Base-by-base conservation (phyloP, 2,329 filamentous ascomycete species). In the Colletotrichum siamense region DNA sequence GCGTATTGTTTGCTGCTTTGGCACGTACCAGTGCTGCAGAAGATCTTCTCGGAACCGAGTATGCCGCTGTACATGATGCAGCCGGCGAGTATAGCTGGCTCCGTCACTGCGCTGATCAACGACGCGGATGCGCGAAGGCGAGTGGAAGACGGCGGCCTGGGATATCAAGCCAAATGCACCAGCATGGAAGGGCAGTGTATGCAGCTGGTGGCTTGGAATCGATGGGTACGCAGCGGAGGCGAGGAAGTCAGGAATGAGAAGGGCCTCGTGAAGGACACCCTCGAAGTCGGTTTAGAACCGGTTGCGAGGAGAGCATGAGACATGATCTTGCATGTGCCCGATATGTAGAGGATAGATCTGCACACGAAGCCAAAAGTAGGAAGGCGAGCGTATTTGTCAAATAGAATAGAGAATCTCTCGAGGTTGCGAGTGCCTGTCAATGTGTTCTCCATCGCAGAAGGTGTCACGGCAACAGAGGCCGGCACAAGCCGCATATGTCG, bases 171-270 rank as follows among this genome's bases (percentile, higher is more conserved):
- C 5, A 81, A 81, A 9, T 85, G 82, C 62, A 85, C 80, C 13
- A 85, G 84, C 6, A 74, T 89, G 26, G 85, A 88, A 78, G 87
- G 86, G 1, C 79, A 88, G 28, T 85, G 84, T 68, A 82, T 84
- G 79, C 82, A 86, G 78, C 71, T 88, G 13, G 78, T 79, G 7
- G 82, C 85, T 13, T 88, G 85, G 85, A 89, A 90, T 72, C 71
- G 62, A 36, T 75, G 52, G 62, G 71, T 74, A 57, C 71, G 30
- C 49, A 76, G 65, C 15, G 70, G 63, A 52, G 66, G 71, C 57
- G 67, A 69, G 12, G 22, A 63, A 28, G 63, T 71, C 24, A 71
- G 70, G 16, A 71, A 52, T 13, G 55, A 67, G 22, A 73, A 63
- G 39, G 72, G 69, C 30, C 18, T 78, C 18, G 36, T 78, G 10